Percentiles rank a stretch among this genome's conserved stretches.
These are phyloP conservation scores for Gynandropsis gynandra DNA, from an alignment of 345 rosid genomes.

Conservation along the genomic window DNA sequence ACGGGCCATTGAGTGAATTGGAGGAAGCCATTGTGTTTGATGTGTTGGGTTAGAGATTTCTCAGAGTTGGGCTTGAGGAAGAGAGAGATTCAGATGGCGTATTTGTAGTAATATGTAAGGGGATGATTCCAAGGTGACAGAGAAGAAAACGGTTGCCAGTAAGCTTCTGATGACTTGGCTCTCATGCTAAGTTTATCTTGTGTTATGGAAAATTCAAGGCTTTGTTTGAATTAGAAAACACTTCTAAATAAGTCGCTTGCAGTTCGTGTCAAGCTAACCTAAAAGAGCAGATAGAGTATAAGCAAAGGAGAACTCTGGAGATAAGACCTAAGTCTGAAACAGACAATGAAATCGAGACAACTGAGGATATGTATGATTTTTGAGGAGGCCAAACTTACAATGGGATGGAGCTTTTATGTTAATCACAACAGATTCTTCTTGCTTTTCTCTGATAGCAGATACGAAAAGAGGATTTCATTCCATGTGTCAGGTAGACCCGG, in stretches of 20 bases:
- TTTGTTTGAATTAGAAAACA: conserved; percentile 63
- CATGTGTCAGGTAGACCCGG: conserved; percentile 71
- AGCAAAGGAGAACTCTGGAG: conserved; percentile 13
- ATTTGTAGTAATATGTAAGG: conserved; percentile 38
- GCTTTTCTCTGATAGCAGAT: conserved; percentile 26
- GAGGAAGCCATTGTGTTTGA: conserved; percentile 38
- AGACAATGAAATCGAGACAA: not conserved
- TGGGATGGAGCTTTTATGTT: not conserved
- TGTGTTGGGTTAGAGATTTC: conserved; percentile 16
- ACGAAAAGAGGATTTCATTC: conserved; percentile 49
- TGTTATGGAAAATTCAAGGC: conserved; percentile 7
- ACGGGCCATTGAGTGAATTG: conserved; percentile 28
- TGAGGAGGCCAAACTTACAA: not conserved
- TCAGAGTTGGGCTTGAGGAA: conserved; percentile 13
- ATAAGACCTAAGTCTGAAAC: not conserved
- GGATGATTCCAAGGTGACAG: not conserved
- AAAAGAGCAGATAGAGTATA: conserved; percentile 13
- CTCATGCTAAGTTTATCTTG: conserved; percentile 32
- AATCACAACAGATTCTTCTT: no score
- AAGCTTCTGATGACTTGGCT: conserved; percentile 46
- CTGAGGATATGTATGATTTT: not conserved
- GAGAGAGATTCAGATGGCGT: conserved; percentile 21
- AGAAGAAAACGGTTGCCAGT: conserved; percentile 14
- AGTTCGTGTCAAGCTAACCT: conserved; percentile 17
- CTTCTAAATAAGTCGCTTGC: conserved; percentile 22